Base-by-base conservation (phyloP, 2,329 filamentous ascomycete genomes). In the Talaromyces sp. region DNA sequence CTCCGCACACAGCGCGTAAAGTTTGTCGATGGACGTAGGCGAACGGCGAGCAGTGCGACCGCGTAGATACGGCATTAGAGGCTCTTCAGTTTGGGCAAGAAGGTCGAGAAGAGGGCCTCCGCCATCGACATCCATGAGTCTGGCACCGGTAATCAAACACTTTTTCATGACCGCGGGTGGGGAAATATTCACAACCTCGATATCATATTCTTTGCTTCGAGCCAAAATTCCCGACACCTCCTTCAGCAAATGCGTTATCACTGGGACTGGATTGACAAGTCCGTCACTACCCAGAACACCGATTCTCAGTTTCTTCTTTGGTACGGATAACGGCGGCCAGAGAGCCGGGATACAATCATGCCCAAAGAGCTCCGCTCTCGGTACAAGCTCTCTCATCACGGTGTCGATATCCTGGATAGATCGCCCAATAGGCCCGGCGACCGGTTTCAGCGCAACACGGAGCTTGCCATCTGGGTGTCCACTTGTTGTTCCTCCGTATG, bases 101-200 rank as follows among this genome's bases (percentile, higher is more conserved):
- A 85, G 74, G 68, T 86, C 80, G 59, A 86, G 81, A 77, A 86
- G 84, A 53, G 70, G 68, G 10, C 81, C 80, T 1, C 76, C 80
- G 13, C 85, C 86, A 67, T 88, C 84, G 11, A 85, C 74, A 27
- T 80, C 80, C 72, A 88, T 84, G 57, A 89, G 74, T 17, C 79
- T 79, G 62, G 85, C 85, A 42, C 84, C 82, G 9, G 86, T 75
- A 2, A 78, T 80, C 62, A 87, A 82, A 58, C 81, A 83, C 66
- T 83, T 80, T 3, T 80, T 78, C 58, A 88, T 80, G 3, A 81
- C 74, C 0, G 75, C 68, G 0, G 82, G 80, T 6, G 84, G 78
- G 11, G 83, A 78, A 55, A 89, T 76, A 17, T 88, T 84, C 0
- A 88, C 75, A 1, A 87, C 79, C 53, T 85, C 79, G n/a, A 88